Percentiles rank a stretch among this genome's conserved stretches.
These are phyloP conservation scores for Emergomyces pasteurianus DNA, from an alignment of 2,329 filamentous ascomycete genomes.

Conservation along the genomic window DNA sequence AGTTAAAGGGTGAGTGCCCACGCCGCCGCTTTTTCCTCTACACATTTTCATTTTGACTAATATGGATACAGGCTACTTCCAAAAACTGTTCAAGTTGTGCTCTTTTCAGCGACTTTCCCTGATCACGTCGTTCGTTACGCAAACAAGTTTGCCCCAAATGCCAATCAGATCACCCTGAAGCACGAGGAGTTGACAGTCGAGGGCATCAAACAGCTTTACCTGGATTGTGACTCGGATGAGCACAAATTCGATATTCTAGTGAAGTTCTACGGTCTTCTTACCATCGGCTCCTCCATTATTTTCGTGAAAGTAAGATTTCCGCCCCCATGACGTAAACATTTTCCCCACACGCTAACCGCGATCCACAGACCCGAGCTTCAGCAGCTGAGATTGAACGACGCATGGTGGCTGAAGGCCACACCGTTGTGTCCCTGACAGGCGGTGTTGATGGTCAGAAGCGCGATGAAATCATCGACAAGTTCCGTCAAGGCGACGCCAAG, in stretches of 20 bases:
- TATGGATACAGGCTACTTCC: constrained; percentile 52
- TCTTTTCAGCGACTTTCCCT: constrained; percentile 94
- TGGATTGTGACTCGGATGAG: constrained; percentile 72
- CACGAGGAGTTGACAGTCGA: constrained; percentile 90
- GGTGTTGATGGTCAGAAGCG: constrained; percentile 73
- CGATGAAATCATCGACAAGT: constrained; percentile 73
- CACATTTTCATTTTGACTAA: constrained; percentile 20
- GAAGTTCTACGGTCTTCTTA: constrained; percentile 91
- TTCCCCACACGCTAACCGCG: not conserved
- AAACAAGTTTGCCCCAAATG: constrained; percentile 67
- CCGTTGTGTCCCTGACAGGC: constrained; percentile 79
- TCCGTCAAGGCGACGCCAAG: constrained; percentile 78
- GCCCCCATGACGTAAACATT: constrained; percentile 10
- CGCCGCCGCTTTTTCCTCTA: not conserved
- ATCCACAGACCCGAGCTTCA: constrained; percentile 62
- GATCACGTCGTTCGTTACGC: constrained; percentile 77
- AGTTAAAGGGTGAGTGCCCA: constrained; percentile 60
- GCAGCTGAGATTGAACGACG: constrained; percentile 73
- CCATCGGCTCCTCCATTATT: constrained; percentile 93
- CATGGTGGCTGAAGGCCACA: constrained; percentile 82
- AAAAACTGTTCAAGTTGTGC: constrained; percentile 65
- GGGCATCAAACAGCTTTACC: constrained; percentile 95
- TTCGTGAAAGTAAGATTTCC: constrained; percentile 64
- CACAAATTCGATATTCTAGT: constrained; percentile 83
- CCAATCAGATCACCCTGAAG: constrained; percentile 77